Evolutionary conservation across 2,329 filamentous ascomycete species (phyloP), one percentile per base, ranked within the genome.

Genomic region (Berkeleyomyces basicola): DNA sequence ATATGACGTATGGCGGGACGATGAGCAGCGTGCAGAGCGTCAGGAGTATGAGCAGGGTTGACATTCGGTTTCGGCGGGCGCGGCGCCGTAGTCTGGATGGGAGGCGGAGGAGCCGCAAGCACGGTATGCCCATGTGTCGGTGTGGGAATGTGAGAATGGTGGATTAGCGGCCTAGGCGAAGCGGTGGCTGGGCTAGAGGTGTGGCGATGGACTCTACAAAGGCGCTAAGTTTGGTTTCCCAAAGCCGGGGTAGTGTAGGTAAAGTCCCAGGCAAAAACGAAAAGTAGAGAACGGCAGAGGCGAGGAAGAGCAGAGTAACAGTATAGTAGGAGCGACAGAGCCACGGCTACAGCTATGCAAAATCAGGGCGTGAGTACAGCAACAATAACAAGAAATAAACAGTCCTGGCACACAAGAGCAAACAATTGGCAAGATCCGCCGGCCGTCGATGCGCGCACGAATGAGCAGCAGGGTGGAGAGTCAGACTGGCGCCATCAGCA

Each of bases 1-100:
- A 95, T 68, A 95, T 77, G 66, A 82, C 72, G 75, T 90, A 93
- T 67, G 86, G 70, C 23, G 76, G 70, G 66, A 74, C 74, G 67
- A 74, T 67, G 51, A 77, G 66, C 53, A 76, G 67, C 65, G 72
- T 49, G 63, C 68, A 66, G 55, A 77, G 70, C 58, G 70, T 62
- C 65, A 71, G 64, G 61, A 82, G 73, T 36, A 71, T 67, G 63
- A 77, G 67, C 49, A 82, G 75, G 57, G 78, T 82, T 47, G 77
- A 75, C 79, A 83, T 81, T 68, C 81, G 77, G 70, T 79, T 80
- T 63, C 80, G 79, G 65, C 81, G 77, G 64, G 79, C 80, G 67
- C 78, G 79, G 65, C 80, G 79, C 70, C 79, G 78, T 68, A 82
- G 75, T 73, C 78, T 79, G 66, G 76, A 77, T 65, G 80, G 80